phyloP scores from a whole-genome alignment of 805 yeast genomes.

The Wickerhamiella vanderwaltii region DNA sequence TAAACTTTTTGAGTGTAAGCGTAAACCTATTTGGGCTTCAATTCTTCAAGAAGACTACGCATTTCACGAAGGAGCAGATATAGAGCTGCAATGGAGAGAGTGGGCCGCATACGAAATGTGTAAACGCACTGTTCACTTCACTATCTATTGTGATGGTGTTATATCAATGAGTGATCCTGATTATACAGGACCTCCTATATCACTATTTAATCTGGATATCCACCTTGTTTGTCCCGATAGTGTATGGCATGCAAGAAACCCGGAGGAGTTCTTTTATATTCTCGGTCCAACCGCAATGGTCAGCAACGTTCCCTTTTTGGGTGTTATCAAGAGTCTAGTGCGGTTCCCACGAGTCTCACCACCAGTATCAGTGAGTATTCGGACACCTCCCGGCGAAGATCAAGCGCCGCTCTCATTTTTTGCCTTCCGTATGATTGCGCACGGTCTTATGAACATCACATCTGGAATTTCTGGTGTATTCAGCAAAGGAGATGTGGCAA shows the following conservation, averaged over 20 bases:
- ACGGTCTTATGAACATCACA: constrained; percentile 24
- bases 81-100: constrained; percentile 31
- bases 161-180: not conserved
- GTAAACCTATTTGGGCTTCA: constrained; percentile 23
- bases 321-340: constrained; percentile 24
- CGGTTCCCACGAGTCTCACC: constrained; percentile 19
- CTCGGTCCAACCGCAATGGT: constrained; percentile 20
- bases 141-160: constrained; percentile 23
- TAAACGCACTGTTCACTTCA: constrained; percentile 27
- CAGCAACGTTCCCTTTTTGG: constrained; percentile 23
- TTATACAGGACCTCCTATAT: constrained; percentile 13
- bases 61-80: constrained; percentile 23
- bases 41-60: constrained; percentile 20
- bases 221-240: constrained; percentile 24
- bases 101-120: constrained; percentile 38
- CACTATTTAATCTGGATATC: constrained; percentile 25
- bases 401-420: constrained; percentile 16
- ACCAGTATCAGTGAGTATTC: not conserved
- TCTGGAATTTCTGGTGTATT: constrained; percentile 17
- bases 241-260: constrained; percentile 23
- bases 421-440: constrained; percentile 20
- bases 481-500: constrained; percentile 17
- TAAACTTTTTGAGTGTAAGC: not conserved
- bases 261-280: constrained; percentile 22
- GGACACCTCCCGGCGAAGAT: too few species aligned